Percentiles rank a stretch among this genome's conserved stretches.
Evolutionary conservation across 2,329 filamentous ascomycete genomes (phyloP).

Genomic region (Monosporascus sp.): DNA sequence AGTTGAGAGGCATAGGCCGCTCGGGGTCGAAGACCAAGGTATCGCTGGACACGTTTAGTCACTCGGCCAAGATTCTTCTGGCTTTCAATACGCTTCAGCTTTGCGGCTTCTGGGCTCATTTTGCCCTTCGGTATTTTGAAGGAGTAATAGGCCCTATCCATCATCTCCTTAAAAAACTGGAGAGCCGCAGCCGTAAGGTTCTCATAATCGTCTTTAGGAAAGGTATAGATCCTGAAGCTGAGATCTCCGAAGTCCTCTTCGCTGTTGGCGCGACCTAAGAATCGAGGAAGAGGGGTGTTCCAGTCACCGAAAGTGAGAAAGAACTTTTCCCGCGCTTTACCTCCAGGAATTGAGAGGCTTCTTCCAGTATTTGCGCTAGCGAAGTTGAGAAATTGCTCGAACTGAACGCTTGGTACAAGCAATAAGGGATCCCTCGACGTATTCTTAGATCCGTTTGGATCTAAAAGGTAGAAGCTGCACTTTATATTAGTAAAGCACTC

Average conservation of each 20-base stretch:
- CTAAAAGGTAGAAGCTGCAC: slow-evolving; percentile 52
- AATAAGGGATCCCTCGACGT: slow-evolving; percentile 47
- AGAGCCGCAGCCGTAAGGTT: slow-evolving; percentile 32
- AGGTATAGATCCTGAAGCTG: slow-evolving; percentile 29
- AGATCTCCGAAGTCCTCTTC: slow-evolving; percentile 29
- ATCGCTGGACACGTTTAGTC: slow-evolving; percentile 61
- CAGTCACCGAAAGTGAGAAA: slow-evolving; percentile 55
- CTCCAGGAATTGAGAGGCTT: slow-evolving; percentile 52
- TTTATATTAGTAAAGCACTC: not conserved
- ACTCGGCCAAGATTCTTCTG: slow-evolving; percentile 49
- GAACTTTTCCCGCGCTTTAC: slow-evolving; percentile 49
- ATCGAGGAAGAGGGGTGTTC: slow-evolving; percentile 60
- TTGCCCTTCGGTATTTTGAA: slow-evolving; percentile 40
- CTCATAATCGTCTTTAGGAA: slow-evolving; percentile 30
- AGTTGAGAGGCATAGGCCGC: not conserved
- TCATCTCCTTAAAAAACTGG: slow-evolving; percentile 47
- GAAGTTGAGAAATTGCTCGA: slow-evolving; percentile 56
- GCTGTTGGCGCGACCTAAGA: slow-evolving; percentile 53
- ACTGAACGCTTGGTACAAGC: slow-evolving; percentile 63
- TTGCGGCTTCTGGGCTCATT: slow-evolving; percentile 39
- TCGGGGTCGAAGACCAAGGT: slow-evolving; percentile 57
- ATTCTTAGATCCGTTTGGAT: slow-evolving; percentile 1
- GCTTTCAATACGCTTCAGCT: slow-evolving; percentile 40
- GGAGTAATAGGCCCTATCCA: slow-evolving; percentile 44
- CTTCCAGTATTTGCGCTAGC: slow-evolving; percentile 57